A percentile compares a stretch with the other conserved stretches of the same genome.
phyloP scores from a whole-genome alignment of 106 monocot genomes.

The Allium fistulosum region DNA sequence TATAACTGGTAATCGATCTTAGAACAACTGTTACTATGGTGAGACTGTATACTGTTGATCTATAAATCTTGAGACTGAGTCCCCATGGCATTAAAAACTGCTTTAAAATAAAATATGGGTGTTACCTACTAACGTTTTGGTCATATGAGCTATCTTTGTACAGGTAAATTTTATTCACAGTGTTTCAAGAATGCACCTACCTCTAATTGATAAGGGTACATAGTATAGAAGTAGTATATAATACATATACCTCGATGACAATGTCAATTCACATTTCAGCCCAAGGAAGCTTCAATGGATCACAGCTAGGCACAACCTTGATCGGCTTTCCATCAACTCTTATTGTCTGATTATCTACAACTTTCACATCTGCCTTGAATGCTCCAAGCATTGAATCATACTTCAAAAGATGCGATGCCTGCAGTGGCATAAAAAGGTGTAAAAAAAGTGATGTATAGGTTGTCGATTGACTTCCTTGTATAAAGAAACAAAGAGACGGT shows the following conservation, averaged over 20 bases:
- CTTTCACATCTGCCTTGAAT: constrained; percentile 97
- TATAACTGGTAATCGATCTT: no score
- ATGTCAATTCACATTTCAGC: constrained; percentile 91
- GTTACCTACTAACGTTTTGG: no score
- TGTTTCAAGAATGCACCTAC: not conserved
- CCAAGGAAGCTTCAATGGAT: constrained; percentile 94
- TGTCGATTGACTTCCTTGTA: not conserved
- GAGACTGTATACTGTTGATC: no score
- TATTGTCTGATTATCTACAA: constrained; percentile 77
- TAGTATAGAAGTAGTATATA: not conserved
- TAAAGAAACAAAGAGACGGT: no score
- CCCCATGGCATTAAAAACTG: no score
- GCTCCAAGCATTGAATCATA: constrained; percentile 95
- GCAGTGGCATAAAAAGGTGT: not conserved
- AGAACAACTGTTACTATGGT: no score
- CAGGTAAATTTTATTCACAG: no score
- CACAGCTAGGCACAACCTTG: constrained; percentile 77
- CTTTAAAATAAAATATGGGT: no score
- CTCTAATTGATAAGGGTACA: no score
- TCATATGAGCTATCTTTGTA: no score
- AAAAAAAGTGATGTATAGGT: not conserved
- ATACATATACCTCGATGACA: constrained; percentile 76
- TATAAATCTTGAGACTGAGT: no score
- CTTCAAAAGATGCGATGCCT: constrained; percentile 98
- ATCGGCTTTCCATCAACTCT: constrained; percentile 89